phyloP scores from a whole-genome alignment of 495 filamentous ascomycete genomes.

The Pyrenopolyporus hunteri region DNA sequence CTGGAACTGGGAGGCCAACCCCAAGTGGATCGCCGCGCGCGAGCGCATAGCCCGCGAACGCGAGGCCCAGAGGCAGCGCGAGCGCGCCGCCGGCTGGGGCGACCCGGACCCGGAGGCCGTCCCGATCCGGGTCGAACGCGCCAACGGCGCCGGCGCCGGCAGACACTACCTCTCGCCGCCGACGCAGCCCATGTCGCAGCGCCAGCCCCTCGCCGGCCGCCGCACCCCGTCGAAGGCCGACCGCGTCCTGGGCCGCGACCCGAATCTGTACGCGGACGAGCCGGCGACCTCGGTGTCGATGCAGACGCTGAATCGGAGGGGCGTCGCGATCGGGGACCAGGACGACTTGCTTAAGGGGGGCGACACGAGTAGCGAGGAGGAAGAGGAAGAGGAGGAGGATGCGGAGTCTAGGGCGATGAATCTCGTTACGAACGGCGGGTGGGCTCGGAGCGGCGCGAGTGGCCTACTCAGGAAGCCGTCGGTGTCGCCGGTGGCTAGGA shows the following conservation, averaged over 20 bases:
- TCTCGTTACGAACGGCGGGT: constrained; percentile 52
- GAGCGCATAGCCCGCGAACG: constrained; percentile 64
- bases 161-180: constrained; percentile 40
- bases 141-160: constrained; percentile 35
- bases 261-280: constrained; percentile 53
- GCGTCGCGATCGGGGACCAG: constrained; percentile 44
- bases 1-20: constrained; percentile 91
- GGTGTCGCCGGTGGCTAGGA: not conserved
- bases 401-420: constrained; percentile 50
- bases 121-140: constrained; percentile 14
- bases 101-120: constrained; percentile 32
- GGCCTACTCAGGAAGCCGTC: constrained; percentile 42
- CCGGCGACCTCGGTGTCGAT: constrained; percentile 47
- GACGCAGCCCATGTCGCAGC: not conserved
- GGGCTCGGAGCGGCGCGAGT: constrained; percentile 42
- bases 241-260: constrained; percentile 57
- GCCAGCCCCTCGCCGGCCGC: constrained; percentile 20
- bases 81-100: constrained; percentile 64
- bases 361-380: constrained; percentile 35
- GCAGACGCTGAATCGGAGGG: constrained; percentile 48
- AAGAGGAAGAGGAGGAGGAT: constrained; percentile 36
- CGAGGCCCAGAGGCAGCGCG: constrained; percentile 63
- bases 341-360: constrained; percentile 41
- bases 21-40: constrained; percentile 70
- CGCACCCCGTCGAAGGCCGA: constrained; percentile 55